Evolutionary conservation across 1,284 basidiomycete genomes (phyloP).

Genomic region (Mycena citricolor): DNA sequence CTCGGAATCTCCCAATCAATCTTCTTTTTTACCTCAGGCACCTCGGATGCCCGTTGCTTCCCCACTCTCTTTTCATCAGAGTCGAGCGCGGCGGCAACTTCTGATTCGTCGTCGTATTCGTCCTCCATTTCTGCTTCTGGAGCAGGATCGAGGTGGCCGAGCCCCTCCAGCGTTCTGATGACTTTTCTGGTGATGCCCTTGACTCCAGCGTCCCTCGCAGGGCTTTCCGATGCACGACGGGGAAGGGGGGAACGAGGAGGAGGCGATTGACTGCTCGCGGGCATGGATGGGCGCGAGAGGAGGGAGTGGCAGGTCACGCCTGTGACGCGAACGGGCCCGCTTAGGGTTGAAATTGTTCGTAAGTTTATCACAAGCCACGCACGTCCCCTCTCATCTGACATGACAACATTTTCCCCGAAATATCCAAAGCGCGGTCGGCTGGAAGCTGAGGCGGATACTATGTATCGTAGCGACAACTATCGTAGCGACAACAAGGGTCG

Average conservation of each 20-base stretch:
- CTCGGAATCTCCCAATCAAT: slow-evolving; percentile 85
- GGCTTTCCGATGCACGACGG: slow-evolving; percentile 17
- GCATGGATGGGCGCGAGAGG: slow-evolving; percentile 5
- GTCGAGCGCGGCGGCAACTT: slow-evolving; percentile 7
- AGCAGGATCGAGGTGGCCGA: slow-evolving; percentile 11
- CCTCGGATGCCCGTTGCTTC: slow-evolving; percentile 11
- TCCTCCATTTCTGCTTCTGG: slow-evolving; percentile 13
- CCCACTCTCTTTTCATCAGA: slow-evolving; percentile 7
- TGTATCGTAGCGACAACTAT: too few relatives aligned
- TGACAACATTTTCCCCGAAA: too few relatives aligned
- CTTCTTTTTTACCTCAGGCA: slow-evolving; percentile 29
- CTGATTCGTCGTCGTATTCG: slow-evolving; percentile 13
- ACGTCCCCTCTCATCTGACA: too few relatives aligned
- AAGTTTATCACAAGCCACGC: too few relatives aligned
- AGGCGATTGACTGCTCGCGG: slow-evolving; percentile 6
- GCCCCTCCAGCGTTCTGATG: slow-evolving; percentile 17
- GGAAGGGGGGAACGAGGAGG: slow-evolving; percentile 1
- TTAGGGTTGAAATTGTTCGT: too few relatives aligned
- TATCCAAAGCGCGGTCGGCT: too few relatives aligned
- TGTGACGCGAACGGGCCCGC: too few relatives aligned
- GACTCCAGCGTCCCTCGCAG: slow-evolving; percentile 9
- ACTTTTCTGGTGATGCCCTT: slow-evolving; percentile 21
- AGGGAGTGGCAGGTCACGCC: too few relatives aligned
- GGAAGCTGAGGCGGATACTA: too few relatives aligned
- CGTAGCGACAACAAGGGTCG: too few relatives aligned